phyloP scores from a whole-genome alignment of 2,329 filamentous ascomycete genomes.

The Drechslerella stenobrocha region DNA sequence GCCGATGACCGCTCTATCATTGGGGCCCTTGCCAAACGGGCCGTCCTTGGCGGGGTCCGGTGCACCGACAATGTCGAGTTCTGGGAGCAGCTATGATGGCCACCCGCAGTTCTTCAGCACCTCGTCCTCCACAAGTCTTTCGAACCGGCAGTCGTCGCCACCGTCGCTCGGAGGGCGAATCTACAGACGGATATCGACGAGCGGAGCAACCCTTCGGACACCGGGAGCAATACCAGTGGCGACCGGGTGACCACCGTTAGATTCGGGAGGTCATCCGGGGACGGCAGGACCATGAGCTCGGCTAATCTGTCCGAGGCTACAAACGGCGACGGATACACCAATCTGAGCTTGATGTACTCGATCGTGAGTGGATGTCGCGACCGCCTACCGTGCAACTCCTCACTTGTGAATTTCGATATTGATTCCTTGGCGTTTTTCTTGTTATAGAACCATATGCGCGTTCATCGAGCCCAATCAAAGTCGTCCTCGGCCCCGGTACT shows the following conservation, averaged over 20 bases:
- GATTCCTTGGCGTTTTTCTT: background rate
- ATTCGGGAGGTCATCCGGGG: conserved; percentile 33
- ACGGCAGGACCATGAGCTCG: conserved; percentile 30
- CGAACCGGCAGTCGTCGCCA: background rate
- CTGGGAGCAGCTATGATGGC: conserved; percentile 27
- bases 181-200: conserved; percentile 29
- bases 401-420: conserved; percentile 14
- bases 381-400: no score
- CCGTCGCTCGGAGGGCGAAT: conserved; percentile 16
- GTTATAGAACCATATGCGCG: conserved; percentile 52
- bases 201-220: conserved; percentile 11
- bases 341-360: conserved; percentile 38
- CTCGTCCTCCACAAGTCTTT: conserved; percentile 26
- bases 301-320: conserved; percentile 18
- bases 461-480: conserved; percentile 51
- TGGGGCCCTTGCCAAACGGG: conserved; percentile 4
- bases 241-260: conserved; percentile 47
- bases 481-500: conserved; percentile 49
- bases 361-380: conserved; percentile 21
- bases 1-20: conserved; percentile 19
- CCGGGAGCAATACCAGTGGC: conserved; percentile 7
- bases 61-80: conserved; percentile 19
- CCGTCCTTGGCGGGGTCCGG: background rate
- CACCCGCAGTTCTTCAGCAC: conserved; percentile 47
- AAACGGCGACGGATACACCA: conserved; percentile 42